Percentiles rank a stretch among this genome's conserved stretches.
Conservation (phyloP, 2,329 filamentous ascomycete species). For the Trichoderma arundinaceum region DNA sequence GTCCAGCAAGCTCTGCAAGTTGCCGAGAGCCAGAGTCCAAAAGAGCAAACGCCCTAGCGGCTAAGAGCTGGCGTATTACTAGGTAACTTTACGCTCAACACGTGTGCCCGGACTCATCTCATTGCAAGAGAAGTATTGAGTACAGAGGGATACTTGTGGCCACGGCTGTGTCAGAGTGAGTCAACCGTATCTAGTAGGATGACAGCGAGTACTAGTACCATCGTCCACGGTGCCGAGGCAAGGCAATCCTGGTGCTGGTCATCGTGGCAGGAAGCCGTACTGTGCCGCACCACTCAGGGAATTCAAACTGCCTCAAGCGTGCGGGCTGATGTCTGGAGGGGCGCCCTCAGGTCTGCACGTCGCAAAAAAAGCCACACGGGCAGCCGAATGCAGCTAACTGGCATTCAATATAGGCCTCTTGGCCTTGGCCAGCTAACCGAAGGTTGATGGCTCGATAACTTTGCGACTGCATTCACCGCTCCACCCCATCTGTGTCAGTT, state of each 20-base stretch:
- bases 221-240: slow-evolving; percentile 3
- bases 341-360: slow-evolving; percentile 4
- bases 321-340: slow-evolving; percentile 3
- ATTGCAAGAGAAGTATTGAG: too few species aligned
- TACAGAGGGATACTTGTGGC: not conserved
- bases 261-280: slow-evolving; percentile 13
- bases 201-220: not conserved
- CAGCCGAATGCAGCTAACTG: slow-evolving; percentile 25
- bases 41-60: too few species aligned
- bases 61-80: too few species aligned
- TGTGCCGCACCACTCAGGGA: slow-evolving; percentile 17
- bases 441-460: slow-evolving; percentile 10
- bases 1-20: not conserved
- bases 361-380: slow-evolving; percentile 1
- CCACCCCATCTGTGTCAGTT: slow-evolving; percentile 20
- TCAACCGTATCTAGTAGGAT: not conserved
- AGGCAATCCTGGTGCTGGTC: not conserved
- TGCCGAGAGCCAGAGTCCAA: slow-evolving; percentile 22
- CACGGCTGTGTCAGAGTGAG: not conserved
- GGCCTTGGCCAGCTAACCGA: slow-evolving; percentile 1
- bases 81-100: too few species aligned
- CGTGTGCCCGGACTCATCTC: too few species aligned
- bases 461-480: slow-evolving; percentile 24
- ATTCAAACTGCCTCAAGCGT: not conserved
- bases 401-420: slow-evolving; percentile 14